These are phyloP conservation scores for Trametes cubensis DNA, from an alignment of 768 basidiomycete species.

Conservation along the genomic window DNA sequence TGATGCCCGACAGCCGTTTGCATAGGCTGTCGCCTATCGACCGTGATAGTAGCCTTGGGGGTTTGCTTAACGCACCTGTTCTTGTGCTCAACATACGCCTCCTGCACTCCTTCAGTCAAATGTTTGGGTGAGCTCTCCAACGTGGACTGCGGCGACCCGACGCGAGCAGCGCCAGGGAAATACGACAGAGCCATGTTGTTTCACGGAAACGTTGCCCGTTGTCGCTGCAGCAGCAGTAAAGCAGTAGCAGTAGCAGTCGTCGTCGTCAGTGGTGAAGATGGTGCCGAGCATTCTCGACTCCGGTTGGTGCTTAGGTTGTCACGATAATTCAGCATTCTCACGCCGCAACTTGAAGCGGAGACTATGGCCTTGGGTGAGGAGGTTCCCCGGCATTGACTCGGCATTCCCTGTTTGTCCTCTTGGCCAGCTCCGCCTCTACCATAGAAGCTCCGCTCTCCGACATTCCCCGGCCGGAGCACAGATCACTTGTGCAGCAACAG, in stretches of 20 bases:
- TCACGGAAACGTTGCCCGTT: constrained; percentile 18
- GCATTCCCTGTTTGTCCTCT: not conserved
- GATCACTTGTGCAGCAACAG: not conserved
- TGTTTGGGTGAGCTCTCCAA: constrained; percentile 35
- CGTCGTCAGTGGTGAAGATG: constrained; percentile 21
- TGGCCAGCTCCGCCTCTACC: not conserved
- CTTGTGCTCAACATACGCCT: constrained; percentile 73
- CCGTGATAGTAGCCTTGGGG: not conserved
- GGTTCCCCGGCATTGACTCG: not conserved
- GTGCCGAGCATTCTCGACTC: constrained; percentile 16
- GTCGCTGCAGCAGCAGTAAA: constrained; percentile 18
- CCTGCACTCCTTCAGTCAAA: constrained; percentile 73
- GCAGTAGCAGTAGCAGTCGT: constrained; percentile 20
- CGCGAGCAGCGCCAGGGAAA: constrained; percentile 27
- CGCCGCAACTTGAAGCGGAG: constrained; percentile 15
- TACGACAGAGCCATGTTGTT: constrained; percentile 35
- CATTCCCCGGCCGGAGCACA: not conserved
- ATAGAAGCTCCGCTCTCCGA: not conserved
- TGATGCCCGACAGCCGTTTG: not conserved
- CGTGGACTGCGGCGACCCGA: constrained; percentile 24
- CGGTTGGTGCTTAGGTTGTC: constrained; percentile 10
- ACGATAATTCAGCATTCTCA: constrained; percentile 16
- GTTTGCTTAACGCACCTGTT: constrained; percentile 56
- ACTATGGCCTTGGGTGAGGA: not conserved
- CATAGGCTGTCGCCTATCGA: not conserved